Base-by-base conservation (phyloP, 768 basidiomycete genomes). In the Auriscalpium orientale region DNA sequence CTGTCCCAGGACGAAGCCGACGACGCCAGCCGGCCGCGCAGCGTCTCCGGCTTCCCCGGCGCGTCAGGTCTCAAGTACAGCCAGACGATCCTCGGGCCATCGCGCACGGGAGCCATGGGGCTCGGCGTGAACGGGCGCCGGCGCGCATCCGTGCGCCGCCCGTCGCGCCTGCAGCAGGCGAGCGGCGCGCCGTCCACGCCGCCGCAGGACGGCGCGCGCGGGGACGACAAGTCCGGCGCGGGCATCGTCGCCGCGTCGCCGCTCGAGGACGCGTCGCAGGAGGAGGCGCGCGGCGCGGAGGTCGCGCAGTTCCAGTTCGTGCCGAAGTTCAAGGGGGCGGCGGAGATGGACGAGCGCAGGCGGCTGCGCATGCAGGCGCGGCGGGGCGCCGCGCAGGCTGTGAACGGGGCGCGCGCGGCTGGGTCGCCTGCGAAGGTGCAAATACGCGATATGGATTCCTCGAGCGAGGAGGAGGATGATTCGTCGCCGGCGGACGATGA, bases 261-360 rank as follows among this genome's bases (percentile, higher is more conserved):
- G 18, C 56, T 52, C 51, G 56, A 56, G 11, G 58, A 54, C 11
- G 8, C 46, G 54, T 54, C 38, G 38, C 57, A 54, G 51, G 53
- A 54, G 8, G 56, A 53, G 11, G 7, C 43, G 55, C 54, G 46
- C 9, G 50, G 22, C 3, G 62, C 62, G 20, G 64, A 62, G 0
- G 63, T 64, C 12, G 80, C 76, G 18, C 78, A 77, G 4, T 62
- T 76, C 72, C 12, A 71, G 78, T 91, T 90, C 62, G 74, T 87
- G 22, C 90, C 90, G 16, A 85, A 80, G 51, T 91, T 92, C 72
- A 87, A 83, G 61, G 84, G 87, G 8, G 85, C 87, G 0, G 89
- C 82, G n/a, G 89, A 93, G 67, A 91, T 91, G 89, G 91, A 91
- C 59, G 81, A 78, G 4, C 75, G 89, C 15, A 71, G 91, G 22